Base-by-base conservation (phyloP, 2,329 filamentous ascomycete genomes). In the Xylaria sp. region DNA sequence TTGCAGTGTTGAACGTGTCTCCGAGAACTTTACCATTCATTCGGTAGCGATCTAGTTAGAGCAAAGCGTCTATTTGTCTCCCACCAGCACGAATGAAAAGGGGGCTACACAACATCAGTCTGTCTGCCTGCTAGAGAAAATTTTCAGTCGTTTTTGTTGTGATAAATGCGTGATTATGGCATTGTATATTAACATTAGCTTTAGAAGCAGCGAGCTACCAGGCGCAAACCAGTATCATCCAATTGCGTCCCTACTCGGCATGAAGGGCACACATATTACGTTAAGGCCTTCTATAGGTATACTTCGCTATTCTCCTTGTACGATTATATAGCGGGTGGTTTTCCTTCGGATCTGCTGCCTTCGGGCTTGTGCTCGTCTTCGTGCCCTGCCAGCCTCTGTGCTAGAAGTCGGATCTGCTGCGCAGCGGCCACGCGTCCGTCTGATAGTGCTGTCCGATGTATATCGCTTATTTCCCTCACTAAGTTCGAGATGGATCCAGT, bases 341-440 rank as follows among this genome's bases (percentile, higher is more conserved):
- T 46, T 7, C 23, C 28, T 12, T 15, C 39, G 3, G 23, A 23
- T 56, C 41, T 44, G 55, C 41, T 41, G 18, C 20, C 39, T 10
- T 63, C 65, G 34, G 52, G 34, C 52, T 55, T 34, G 5, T n/a
- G 60, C 58, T 65, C 67, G 9, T 72, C 65, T 13, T 65, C 65
- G 31, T 69, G 60, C 3, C 59, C 55, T 15, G 28, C 63, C 51
- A 73, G 37, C 50, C 66, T 63, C 34, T 64, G 64, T 5, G 71
- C 71, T 7, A 73, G 52, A 2, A 15, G 46, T 10, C 65, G 34
- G 44, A 73, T 72, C 50, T 70, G 71, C 7, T 67, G 52, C 8
- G 62, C 64, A 9, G 69, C 71, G n/a, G 71, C 67, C 6, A 23
- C 13, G 13, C 67, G 66, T 15, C 67, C 65, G 41, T 54, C 63